These are phyloP conservation scores for Trichoderma asperelloides DNA, from an alignment of 495 filamentous ascomycete species.

Conservation along the genomic window DNA sequence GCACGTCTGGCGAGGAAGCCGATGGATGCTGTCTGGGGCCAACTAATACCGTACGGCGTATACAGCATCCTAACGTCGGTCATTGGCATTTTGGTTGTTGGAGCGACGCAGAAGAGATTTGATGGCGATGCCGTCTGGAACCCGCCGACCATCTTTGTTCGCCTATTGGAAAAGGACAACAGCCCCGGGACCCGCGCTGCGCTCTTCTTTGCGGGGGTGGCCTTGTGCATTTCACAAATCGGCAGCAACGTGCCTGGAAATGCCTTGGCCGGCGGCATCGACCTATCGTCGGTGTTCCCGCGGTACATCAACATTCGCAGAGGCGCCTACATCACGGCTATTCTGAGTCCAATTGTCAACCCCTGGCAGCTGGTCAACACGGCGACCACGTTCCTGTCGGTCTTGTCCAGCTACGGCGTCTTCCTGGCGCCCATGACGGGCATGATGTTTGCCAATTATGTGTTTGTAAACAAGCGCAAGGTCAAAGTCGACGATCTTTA, in stretches of 20 bases:
- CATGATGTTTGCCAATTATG: constrained; percentile 34
- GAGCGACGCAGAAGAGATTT: constrained; percentile 22
- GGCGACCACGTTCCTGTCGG: constrained; percentile 36
- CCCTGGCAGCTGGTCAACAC: constrained; percentile 40
- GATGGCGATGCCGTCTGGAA: constrained; percentile 33
- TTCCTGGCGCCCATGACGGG: constrained; percentile 31
- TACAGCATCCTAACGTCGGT: background rate
- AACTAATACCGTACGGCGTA: background rate
- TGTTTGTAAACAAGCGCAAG: constrained; percentile 27
- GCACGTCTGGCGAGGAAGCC: background rate
- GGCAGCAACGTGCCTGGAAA: constrained; percentile 24
- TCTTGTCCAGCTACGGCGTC: constrained; percentile 36
- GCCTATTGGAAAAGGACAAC: constrained; percentile 22
- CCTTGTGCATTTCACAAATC: constrained; percentile 24
- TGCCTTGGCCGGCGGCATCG: constrained; percentile 24
- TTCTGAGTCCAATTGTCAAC: constrained; percentile 32
- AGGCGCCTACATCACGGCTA: constrained; percentile 29
- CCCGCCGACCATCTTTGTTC: constrained; percentile 27
- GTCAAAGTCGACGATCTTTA: constrained; percentile 35
- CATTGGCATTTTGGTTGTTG: constrained; percentile 31
- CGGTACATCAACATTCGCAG: constrained; percentile 39
- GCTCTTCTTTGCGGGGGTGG: constrained; percentile 36
- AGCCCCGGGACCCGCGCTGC: constrained; percentile 27
- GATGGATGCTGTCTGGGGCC: background rate
- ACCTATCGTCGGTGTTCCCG: constrained; percentile 31